Evolutionary conservation across 345 rosid species (phyloP).

Genomic region (Citrus australasica): DNA sequence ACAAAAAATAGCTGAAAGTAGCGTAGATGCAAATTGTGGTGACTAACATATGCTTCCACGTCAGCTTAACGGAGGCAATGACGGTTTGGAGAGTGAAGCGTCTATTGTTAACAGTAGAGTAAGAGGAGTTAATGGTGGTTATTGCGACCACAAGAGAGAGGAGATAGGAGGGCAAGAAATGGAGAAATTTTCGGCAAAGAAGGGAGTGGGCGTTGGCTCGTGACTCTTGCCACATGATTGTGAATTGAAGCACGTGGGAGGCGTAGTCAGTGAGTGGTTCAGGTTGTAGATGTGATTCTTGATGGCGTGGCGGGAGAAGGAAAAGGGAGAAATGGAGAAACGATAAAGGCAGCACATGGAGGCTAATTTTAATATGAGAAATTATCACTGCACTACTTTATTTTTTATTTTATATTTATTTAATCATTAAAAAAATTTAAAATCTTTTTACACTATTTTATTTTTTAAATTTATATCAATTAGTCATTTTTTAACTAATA

Average conservation of each 20-base stretch:
- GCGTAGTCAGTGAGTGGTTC: constrained; percentile 47
- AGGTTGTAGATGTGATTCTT: constrained; percentile 46
- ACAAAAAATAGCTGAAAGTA: constrained; percentile 30
- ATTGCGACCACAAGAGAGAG: constrained; percentile 51
- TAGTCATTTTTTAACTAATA: too few species aligned
- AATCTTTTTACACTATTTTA: too few species aligned
- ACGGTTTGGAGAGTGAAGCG: constrained; percentile 30
- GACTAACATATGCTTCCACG: constrained; percentile 40
- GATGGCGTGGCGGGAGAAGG: too few species aligned
- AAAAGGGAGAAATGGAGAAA: too few species aligned
- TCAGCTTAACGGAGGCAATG: constrained; percentile 22
- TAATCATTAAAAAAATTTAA: too few species aligned
- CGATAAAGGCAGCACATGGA: too few species aligned
- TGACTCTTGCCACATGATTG: constrained; percentile 61
- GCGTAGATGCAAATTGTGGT: constrained; percentile 53
- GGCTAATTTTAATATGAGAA: too few species aligned
- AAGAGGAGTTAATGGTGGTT: constrained; percentile 31
- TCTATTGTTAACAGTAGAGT: constrained; percentile 16
- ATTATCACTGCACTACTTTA: too few species aligned
- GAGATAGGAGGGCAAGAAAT: constrained; percentile 44
- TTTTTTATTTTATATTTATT: too few species aligned
- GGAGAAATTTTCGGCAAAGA: constrained; percentile 46
- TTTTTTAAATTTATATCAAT: too few species aligned
- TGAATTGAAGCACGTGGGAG: constrained; percentile 58
- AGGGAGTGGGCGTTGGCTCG: constrained; percentile 52